These are phyloP conservation scores for Russula sp. DNA, from an alignment of 768 basidiomycete genomes.

Conservation along the genomic window DNA sequence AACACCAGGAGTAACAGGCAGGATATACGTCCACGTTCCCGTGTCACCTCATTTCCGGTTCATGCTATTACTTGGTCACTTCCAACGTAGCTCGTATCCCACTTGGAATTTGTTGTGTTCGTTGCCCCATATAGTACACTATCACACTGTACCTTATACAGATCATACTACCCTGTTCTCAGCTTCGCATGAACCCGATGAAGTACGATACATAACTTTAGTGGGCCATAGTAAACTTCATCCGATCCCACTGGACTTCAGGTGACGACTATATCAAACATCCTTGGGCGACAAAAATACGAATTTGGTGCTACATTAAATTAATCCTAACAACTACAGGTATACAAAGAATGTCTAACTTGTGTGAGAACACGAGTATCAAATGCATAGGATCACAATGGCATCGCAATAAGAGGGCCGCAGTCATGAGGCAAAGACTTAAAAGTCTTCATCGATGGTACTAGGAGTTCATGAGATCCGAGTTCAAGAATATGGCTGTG, in stretches of 20 bases:
- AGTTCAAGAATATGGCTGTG: not conserved
- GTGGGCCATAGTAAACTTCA: not conserved
- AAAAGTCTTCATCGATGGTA: conserved; percentile 18
- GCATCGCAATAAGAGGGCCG: not conserved
- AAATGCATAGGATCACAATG: not conserved
- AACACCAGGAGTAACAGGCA: not conserved
- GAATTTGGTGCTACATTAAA: conserved; percentile 12
- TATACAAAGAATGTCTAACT: conserved; percentile 15
- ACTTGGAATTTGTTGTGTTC: not conserved
- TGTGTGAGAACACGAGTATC: not conserved
- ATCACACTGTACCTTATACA: too few species aligned
- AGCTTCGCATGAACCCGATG: too few species aligned
- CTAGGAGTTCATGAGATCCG: conserved; percentile 2
- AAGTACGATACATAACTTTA: too few species aligned
- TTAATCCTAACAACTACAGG: conserved; percentile 5
- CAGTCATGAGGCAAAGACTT: not conserved
- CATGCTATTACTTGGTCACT: not conserved
- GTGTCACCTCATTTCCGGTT: not conserved
- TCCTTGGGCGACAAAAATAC: not conserved
- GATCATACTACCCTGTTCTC: too few species aligned
- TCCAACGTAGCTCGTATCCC: not conserved
- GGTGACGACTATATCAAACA: not conserved
- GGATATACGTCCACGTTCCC: not conserved
- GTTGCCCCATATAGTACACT: too few species aligned
- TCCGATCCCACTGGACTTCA: not conserved